Evolutionary conservation across 768 basidiomycete genomes (phyloP), one percentile per base, ranked within the genome.

Genomic region (Lenzites betulinus): DNA sequence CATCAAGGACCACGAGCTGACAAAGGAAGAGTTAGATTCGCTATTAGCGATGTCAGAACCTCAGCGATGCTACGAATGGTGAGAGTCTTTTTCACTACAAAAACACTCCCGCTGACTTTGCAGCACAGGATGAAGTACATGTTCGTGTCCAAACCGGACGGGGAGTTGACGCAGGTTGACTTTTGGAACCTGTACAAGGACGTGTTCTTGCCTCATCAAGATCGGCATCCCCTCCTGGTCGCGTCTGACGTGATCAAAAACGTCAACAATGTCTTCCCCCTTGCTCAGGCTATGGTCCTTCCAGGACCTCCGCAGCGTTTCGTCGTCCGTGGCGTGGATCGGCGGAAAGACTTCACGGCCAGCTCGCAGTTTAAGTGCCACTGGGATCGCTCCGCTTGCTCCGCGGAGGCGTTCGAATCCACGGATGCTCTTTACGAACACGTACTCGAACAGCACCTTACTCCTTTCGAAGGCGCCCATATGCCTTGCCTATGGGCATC

Each of bases 181-280:
- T 93, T 99, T 69, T 99, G 96, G 95, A 93, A 85, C 58, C 81
- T 95, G 13, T 99, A 99, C 76, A 88, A 90, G 63, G 89, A 91
- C 59, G 84, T 84, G 1, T 97, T 98, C 67, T 75, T 82, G 1
- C 84, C 86, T 1, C 80, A 78, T 67, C 71, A 80, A 59, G 82
- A 85, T 1, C 79, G 78, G 56, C 78, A 83, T 58, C 82, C 83
- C 12, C 76, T 93, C 44, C 82, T 95, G 2, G 83, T 87, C 2
- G 95, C 97, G 0, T 89, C 92, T 1, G 96, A 99, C 44, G 92
- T 97, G 50, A 98, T 99, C 73, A 95, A 96, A 74, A 92, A 91
- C 63, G 92, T 95, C 62, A 92, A 85, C 50, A 76, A 84, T 11
- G 89, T 95, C 26, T 96, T 94, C 68, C 89, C 92, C 7, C 83